phyloP scores from a whole-genome alignment of 169 alveolate genomes.

The Plasmodium gallinaceum region DNA sequence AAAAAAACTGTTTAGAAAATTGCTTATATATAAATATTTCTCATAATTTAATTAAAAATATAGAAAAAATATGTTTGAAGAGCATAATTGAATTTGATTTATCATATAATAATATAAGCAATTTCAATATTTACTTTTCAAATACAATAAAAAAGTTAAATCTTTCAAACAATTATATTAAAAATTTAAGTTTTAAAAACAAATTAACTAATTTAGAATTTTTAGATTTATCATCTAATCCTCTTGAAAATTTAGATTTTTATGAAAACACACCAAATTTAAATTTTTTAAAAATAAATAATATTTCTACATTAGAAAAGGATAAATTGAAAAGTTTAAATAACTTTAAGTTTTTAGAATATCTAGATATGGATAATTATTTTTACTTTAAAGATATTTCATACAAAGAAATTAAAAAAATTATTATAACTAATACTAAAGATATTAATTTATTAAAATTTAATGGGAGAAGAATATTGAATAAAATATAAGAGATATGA shows the following conservation, averaged over 20 bases:
- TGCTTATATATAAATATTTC: conserved; percentile 58
- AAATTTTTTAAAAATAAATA: conserved; percentile 32
- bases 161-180: conserved; percentile 48
- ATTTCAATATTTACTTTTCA: conserved; percentile 15
- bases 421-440: conserved; percentile 16
- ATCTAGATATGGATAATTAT: conserved; percentile 49
- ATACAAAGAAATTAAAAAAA: conserved; percentile 39
- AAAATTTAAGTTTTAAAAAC: conserved; percentile 41
- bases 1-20: conserved; percentile 10
- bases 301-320: conserved; percentile 31
- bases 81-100: conserved; percentile 33
- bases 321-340: conserved; percentile 26
- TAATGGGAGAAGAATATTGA: conserved; percentile 18
- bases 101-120: conserved; percentile 38
- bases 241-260: conserved; percentile 47
- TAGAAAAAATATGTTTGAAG: conserved; percentile 32
- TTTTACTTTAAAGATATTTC: conserved; percentile 47
- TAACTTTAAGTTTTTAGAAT: conserved; percentile 16
- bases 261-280: conserved; percentile 25
- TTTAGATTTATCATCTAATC: conserved; percentile 61
- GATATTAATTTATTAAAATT: conserved; percentile 35
- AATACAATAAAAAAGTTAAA: conserved; percentile 27
- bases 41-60: conserved; percentile 30
- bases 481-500: too few species aligned
- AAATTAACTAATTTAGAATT: conserved; percentile 24